These are phyloP conservation scores for Sarocladium kiliense DNA, from an alignment of 2,329 filamentous ascomycete genomes.

Conservation along the genomic window DNA sequence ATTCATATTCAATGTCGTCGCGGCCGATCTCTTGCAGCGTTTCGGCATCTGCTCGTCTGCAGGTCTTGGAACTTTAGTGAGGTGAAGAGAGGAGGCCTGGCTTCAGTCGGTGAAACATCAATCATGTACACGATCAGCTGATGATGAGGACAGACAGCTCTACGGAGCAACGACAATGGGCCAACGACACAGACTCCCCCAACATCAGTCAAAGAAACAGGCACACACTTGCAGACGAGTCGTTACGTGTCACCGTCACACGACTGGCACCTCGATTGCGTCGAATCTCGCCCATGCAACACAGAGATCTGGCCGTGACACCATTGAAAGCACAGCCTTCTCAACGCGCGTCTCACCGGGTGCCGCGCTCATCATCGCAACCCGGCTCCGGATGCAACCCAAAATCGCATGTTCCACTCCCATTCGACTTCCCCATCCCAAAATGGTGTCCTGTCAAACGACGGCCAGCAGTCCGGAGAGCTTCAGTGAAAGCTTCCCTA, in stretches of 20 bases:
- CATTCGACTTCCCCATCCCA: not conserved
- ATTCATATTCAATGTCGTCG: not conserved
- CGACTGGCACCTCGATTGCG: not conserved
- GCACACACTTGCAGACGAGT: not conserved
- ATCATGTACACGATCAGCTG: no score
- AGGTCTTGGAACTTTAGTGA: not conserved
- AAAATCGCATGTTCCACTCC: not conserved
- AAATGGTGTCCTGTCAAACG: not conserved
- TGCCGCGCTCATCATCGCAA: no score
- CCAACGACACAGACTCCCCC: not conserved
- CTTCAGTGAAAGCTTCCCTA: not conserved
- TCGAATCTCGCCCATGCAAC: not conserved
- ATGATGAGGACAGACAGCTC: no score
- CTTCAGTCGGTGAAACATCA: no score
- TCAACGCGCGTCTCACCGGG: no score
- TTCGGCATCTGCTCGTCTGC: not conserved
- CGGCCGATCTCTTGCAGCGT: not conserved
- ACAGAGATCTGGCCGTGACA: constrained; percentile 5
- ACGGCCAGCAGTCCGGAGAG: not conserved
- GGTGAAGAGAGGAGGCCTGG: no score
- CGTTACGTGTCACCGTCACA: not conserved
- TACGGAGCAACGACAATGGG: no score
- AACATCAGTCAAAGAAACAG: not conserved
- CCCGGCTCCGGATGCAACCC: no score
- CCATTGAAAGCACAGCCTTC: no score